Base-by-base conservation (phyloP, 164 flowering plant species). In the Magnolia changhungtana region DNA sequence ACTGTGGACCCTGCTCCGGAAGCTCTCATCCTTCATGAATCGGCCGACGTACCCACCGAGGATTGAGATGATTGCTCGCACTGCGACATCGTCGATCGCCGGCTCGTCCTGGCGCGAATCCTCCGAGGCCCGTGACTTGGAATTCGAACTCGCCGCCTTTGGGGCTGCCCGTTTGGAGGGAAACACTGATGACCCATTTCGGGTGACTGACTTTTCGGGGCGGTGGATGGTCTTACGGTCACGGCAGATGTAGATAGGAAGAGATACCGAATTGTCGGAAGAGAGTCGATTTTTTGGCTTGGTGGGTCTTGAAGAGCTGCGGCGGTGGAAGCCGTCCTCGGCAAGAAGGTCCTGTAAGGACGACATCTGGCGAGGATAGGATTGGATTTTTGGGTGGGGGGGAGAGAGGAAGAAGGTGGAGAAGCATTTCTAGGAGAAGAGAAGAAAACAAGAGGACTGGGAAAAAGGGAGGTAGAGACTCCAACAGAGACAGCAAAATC, bases 41-140 rank as follows among this genome's bases (percentile, higher is more conserved):
- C 84, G 73, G 1, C 91, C 93, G 2, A 84, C 74, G 16, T 86
- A 88, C 2, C 96, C 90, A 69, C 85, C 75, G 8, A 91, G 86
- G 3, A 91, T 87, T 5, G 96, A 87, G 0, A 89, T 69, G 76
- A 89, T 88, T 0, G 92, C 93, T 61, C 78, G 79, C 19, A 85
- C 71, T 1, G 92, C 91, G 1, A 80, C 87, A 29, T 85, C 86
- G 78, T 87, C 96, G 3, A 88, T 82, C 7, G 85, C 86, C 9
- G 90, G 87, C 74, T 81, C 89, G 0, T 83, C 85, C 14, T 23
- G 72, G 61, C 75, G 72, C 18, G 31, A 10, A 4, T n/a, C 65
- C 11, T 63, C 71, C 4, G 72, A 52, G 3, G n/a, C 27, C 58
- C 50, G 50, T 3, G 80, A 73, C 79, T 72, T 80, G 14, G 78